Conservation (phyloP, 495 filamentous ascomycete genomes). For the Clohesyomyces aquaticus region DNA sequence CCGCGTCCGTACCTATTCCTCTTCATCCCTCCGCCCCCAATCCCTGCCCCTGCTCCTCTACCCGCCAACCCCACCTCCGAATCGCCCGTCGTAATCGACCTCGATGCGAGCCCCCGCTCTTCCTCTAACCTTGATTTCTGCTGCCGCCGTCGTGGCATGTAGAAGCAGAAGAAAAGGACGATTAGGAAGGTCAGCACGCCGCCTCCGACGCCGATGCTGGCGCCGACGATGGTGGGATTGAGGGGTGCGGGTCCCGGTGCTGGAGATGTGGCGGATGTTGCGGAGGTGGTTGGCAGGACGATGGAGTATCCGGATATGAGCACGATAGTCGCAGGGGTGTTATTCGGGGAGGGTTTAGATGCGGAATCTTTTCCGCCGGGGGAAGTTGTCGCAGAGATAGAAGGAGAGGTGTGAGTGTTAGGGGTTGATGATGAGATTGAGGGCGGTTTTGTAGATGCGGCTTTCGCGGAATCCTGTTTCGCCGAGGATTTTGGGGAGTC, state of each 20-base stretch:
- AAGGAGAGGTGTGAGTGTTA: neutral
- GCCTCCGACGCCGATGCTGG: constrained; percentile 9
- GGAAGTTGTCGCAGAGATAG: neutral
- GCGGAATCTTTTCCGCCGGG: neutral
- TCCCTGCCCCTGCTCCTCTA: neutral
- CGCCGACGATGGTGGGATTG: constrained; percentile 9
- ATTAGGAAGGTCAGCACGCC: constrained; percentile 8
- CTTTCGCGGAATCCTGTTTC: neutral
- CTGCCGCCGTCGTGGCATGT: constrained; percentile 1
- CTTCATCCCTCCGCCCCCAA: neutral
- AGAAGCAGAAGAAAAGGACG: constrained; percentile 5
- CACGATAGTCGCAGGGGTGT: neutral
- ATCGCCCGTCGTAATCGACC: neutral
- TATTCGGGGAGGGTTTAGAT: neutral
- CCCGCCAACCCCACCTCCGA: neutral
- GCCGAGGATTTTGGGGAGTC: too few relatives aligned
- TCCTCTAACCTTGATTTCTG: neutral
- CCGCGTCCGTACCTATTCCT: neutral
- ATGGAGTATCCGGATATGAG: constrained; percentile 4
- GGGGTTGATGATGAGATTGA: neutral
- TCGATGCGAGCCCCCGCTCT: neutral
- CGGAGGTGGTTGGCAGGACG: neutral
- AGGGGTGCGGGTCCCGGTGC: neutral
- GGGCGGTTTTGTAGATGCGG: neutral
- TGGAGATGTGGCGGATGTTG: constrained; percentile 1